These are phyloP conservation scores for Mortierella sp. DNA, from an alignment of 371 early-diverging fungal genomes.

Conservation along the genomic window DNA sequence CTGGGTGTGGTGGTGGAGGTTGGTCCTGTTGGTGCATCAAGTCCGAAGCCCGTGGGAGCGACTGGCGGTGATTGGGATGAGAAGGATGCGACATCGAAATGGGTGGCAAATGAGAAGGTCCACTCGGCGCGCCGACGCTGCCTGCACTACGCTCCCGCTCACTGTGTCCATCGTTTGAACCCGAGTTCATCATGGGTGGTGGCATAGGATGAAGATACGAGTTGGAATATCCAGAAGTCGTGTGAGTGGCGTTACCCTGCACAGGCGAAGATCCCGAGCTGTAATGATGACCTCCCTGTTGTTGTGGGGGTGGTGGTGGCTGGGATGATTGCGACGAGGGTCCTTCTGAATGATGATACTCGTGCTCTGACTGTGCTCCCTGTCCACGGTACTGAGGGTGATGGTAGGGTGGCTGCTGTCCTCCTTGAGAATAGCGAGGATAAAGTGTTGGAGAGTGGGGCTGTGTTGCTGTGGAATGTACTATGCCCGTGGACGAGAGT, in stretches of 20 bases:
- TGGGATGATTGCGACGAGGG: constrained; percentile 28
- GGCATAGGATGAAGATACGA: constrained; percentile 34
- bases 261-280: constrained; percentile 34
- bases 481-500: constrained; percentile 50
- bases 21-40: constrained; percentile 40
- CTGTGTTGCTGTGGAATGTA: constrained; percentile 42
- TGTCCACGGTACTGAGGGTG: constrained; percentile 41
- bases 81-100: constrained; percentile 31
- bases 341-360: constrained; percentile 44
- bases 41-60: constrained; percentile 22
- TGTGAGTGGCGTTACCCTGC: constrained; percentile 15
- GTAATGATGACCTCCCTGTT: constrained; percentile 45
- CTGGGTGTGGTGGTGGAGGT: constrained; percentile 13
- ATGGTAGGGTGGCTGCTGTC: constrained; percentile 28
- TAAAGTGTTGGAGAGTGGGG: constrained; percentile 41
- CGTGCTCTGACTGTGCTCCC: constrained; percentile 36
- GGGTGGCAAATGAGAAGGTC: constrained; percentile 41
- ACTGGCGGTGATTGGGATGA: constrained; percentile 40
- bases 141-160: constrained; percentile 29
- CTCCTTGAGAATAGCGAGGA: constrained; percentile 44
- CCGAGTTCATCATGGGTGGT: constrained; percentile 16
- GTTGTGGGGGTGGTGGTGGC: constrained; percentile 26
- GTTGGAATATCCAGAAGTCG: constrained; percentile 28
- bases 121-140: constrained; percentile 14
- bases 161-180: constrained; percentile 20